Percentiles rank a stretch among this genome's conserved stretches.
Conservation (phyloP, 1,139 yeast species). For the Yamadazyma buinensis region DNA sequence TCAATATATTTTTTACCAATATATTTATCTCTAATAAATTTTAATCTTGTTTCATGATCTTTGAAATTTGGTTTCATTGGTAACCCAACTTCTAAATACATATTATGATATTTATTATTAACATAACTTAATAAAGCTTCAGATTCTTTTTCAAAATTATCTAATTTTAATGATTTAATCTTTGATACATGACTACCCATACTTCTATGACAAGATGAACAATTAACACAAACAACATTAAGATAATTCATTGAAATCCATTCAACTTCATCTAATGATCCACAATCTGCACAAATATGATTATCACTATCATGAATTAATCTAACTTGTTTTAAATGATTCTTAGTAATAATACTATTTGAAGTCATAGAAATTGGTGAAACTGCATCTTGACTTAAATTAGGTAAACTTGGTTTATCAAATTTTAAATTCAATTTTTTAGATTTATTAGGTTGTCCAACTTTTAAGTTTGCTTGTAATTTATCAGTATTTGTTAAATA, state of each 20-base stretch:
- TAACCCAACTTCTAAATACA: constrained; percentile 30
- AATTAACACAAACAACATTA: constrained; percentile 73
- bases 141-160: constrained; percentile 42
- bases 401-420: constrained; percentile 8
- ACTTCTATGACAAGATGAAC: constrained; percentile 61
- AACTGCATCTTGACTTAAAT: background rate
- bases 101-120: constrained; percentile 37
- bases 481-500: constrained; percentile 32
- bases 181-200: constrained; percentile 51
- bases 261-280: constrained; percentile 60
- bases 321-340: constrained; percentile 43
- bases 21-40: constrained; percentile 52
- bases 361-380: constrained; percentile 36
- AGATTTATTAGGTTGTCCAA: background rate
- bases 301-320: constrained; percentile 53
- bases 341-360: constrained; percentile 15
- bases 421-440: constrained; percentile 9
- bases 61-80: constrained; percentile 26
- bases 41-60: constrained; percentile 32
- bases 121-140: constrained; percentile 37
- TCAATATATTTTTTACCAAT: constrained; percentile 32
- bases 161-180: constrained; percentile 48
- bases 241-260: constrained; percentile 84
- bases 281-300: constrained; percentile 75
- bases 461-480: constrained; percentile 11